Conservation (phyloP, 306 rosid genomes). For the Glycine tomentella region DNA sequence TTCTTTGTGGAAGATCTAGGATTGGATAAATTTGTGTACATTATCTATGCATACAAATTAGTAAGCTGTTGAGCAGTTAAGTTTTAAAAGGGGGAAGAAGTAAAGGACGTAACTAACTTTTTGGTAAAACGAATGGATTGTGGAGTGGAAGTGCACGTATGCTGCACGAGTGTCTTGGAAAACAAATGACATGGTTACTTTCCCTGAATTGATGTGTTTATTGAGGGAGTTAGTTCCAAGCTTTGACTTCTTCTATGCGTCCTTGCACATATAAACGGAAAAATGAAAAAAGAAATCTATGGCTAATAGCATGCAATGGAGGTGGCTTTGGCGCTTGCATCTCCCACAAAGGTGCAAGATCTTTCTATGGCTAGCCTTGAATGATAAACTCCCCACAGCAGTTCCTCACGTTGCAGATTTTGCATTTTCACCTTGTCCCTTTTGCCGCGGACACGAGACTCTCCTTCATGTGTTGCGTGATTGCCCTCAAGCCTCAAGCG, state of each 20-base stretch:
- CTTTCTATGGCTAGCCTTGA: conserved; percentile 30
- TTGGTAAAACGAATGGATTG: background rate
- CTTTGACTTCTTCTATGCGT: background rate
- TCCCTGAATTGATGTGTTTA: conserved; percentile 5
- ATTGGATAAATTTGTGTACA: too few relatives aligned
- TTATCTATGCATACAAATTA: too few relatives aligned
- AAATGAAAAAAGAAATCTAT: background rate
- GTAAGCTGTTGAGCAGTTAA: too few relatives aligned
- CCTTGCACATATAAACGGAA: background rate
- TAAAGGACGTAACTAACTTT: background rate
- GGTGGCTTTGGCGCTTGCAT: conserved; percentile 31
- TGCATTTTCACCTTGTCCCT: conserved; percentile 13
- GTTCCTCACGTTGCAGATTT: background rate
- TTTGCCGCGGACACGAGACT: conserved; percentile 31
- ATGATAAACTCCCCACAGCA: conserved; percentile 21
- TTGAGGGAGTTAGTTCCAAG: background rate
- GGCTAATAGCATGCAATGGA: conserved; percentile 5
- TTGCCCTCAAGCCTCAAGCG: conserved; percentile 39
- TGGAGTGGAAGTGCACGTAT: background rate
- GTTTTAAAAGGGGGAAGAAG: background rate
- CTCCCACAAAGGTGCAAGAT: conserved; percentile 40
- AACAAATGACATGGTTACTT: background rate
- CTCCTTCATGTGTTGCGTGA: conserved; percentile 38
- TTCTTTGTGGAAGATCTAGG: too few relatives aligned
- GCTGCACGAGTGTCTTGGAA: background rate